Base-by-base conservation (phyloP, 228 moss, liverwort and hornwort genomes). In the Sphagnum magellanicum region DNA sequence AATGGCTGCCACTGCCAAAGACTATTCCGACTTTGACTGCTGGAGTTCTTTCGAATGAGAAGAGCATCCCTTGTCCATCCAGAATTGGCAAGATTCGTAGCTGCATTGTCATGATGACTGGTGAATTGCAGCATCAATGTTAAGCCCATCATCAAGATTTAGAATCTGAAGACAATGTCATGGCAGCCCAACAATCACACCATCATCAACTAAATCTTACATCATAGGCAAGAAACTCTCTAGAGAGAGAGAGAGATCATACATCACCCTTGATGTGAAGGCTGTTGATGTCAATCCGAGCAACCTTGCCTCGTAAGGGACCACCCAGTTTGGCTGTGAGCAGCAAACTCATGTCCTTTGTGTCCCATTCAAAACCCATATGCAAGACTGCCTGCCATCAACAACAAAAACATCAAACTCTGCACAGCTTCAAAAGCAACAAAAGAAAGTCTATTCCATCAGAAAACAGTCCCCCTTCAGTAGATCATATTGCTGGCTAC, bases 261-360 rank as follows among this genome's bases (percentile, higher is more conserved):
- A 98, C 98, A 79, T 98, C 98, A 73, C 94, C 98, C 92, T 93
- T 93, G 68, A 98, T 79, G 68, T 92, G 87, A 65, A 98, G 81
- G 72, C 89, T 92, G 76, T 92, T 98, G 50, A 98, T 83, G 50
- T 94, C 81, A 57, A 98, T 86, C 69, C 94, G 94, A 76, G 92
- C 98, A 76, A 90, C 88, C 75, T 83, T 89, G 67, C 94, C 98
- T 63, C 94, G 87, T 59, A 98, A 77, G 0, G 98, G 98, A 1
- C 87, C 92, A 53, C 84, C 94, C 70, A 98, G 79, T 78, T 90
- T 98, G 50, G 98, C 98, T 67, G 98, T 90, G 63, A 98, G 73
- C 65, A 98, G 73, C 48, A 98, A 83, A 81, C 94, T 94, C 98
- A 98, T 98, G 75, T 98, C 98, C 76, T 83, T 98, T 71, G 94